phyloP scores from a whole-genome alignment of 805 yeast species.

The Cyberlindnera americana region DNA sequence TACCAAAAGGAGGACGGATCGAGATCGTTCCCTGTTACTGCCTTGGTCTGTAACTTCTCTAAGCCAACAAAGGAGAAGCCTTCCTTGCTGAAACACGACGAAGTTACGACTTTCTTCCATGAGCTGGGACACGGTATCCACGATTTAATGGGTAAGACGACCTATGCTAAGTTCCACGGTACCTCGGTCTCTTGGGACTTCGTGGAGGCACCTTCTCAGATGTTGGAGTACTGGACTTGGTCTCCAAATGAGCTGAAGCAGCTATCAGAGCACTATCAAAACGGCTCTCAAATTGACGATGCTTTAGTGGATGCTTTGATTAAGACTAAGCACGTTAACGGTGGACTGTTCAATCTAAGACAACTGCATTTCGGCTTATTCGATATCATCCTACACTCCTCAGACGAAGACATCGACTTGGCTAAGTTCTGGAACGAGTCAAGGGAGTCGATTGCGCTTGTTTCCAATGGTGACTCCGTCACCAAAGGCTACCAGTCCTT shows the following conservation, averaged over 20 bases:
- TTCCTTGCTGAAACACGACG: slow-evolving; percentile 69
- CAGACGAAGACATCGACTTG: slow-evolving; percentile 45
- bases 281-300: slow-evolving; percentile 55
- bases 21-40: slow-evolving; percentile 65
- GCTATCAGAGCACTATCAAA: slow-evolving; percentile 61
- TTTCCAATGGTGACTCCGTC: slow-evolving; percentile 48
- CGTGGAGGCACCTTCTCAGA: slow-evolving; percentile 89
- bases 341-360: slow-evolving; percentile 65
- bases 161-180: slow-evolving; percentile 68
- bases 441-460: slow-evolving; percentile 58
- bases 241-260: slow-evolving; percentile 51
- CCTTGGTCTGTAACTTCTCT: slow-evolving; percentile 81
- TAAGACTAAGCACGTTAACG: slow-evolving; percentile 69
- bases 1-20: slow-evolving; percentile 45
- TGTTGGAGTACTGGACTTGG: slow-evolving; percentile 91
- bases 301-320: slow-evolving; percentile 55
- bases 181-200: slow-evolving; percentile 76
- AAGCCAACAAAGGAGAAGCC: slow-evolving; percentile 69
- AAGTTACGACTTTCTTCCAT: slow-evolving; percentile 82
- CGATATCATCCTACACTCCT: slow-evolving; percentile 66
- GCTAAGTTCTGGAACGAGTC: slow-evolving; percentile 59
- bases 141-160: slow-evolving; percentile 64
- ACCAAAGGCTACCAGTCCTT: slow-evolving; percentile 74
- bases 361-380: slow-evolving; percentile 78
- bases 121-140: slow-evolving; percentile 91